Evolutionary conservation across 2,329 filamentous ascomycete genomes (phyloP), one percentile per base, ranked within the genome.

Genomic region (Cytospora chrysosperma): DNA sequence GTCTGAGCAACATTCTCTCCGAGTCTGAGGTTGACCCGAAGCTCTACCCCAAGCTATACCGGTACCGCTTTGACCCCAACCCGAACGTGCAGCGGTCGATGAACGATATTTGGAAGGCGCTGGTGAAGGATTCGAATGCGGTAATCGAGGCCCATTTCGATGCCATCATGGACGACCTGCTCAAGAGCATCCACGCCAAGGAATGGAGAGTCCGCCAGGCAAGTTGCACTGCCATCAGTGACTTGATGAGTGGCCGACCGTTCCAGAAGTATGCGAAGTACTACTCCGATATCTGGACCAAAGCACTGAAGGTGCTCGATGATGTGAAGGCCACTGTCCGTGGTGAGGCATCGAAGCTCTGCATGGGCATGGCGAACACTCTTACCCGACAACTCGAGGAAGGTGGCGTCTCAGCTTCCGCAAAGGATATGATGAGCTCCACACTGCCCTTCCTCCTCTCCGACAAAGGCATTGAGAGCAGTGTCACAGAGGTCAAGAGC

Each of bases 151-250:
- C 82, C 21, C 85, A 98, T 75, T 97, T 98, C 72, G 90, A 96
- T 68, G 86, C 86, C 10, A 98, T 99, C 70, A 89, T 99, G 80
- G 82, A 88, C 12, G 95, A 99, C 72, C 79, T 98, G 8, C 80
- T 99, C 34, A 88, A 88, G 69, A 96, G 90, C 72, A 91, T 98
- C 50, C 76, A 98, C 6, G 93, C 92, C 32, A 91, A 89, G 69
- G 95, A 99, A 74, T 99, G 95, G 95, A 86, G 95, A 64, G 91
- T 93, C 47, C 88, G 95, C 62, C 89, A 99, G 76, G 95, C 95
- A 7, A 95, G 92, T 72, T 98, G 95, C 75, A 88, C 90, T 43
- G 95, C 95, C 3, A 88, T 98, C 63, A 88, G 90, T 0, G 93
- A 98, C 72, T 82, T 99, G 1, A 85, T 98, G 9, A 91, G 95